Base-by-base conservation (phyloP, 306 rosid genomes). In the Gillenia trifoliata region DNA sequence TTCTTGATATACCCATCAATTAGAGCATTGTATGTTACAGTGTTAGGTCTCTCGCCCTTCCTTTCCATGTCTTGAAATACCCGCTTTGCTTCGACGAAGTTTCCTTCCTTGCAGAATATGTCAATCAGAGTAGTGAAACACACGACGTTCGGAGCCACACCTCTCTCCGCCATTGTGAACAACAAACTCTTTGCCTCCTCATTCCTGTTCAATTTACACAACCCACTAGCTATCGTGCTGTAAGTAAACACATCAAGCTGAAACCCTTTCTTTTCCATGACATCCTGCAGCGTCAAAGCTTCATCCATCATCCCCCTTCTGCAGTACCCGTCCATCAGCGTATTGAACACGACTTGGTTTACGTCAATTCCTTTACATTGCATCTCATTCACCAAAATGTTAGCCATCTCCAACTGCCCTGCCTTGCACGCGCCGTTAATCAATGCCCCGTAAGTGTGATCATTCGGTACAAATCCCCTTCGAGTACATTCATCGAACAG, bases 81-180 rank as follows among this genome's bases (percentile, higher is more conserved):
- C 81, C 85, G 69, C 61, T 78, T 88, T 28, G 96, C 97, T 78
- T 89, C 93, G 29, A 55, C 88, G 65, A 93, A 74, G 84, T 89
- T 81, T 57, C 96, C 93, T 86, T 93, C 97, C 84, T 93, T 88
- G 85, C 98, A 86, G 80, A 79, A 84, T 76, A 89, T 89, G 80
- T 88, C 96, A 70, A 93, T 80, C 82, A 88, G 81, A 36, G 70
- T 85, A 73, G 89, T 85, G 77, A 80, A 89, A 23, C 83, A 85
- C 73, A 91, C 92, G 30, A 74, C 63, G 64, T 86, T 89, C 3
- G 87, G 89, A 70, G 84, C 65, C 72, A 88, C 87, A 41, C 92
- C 96, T 64, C 73, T 83, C 69, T 89, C 97, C 38, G 28, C 87
- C 98, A 91, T 91, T 69, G 83, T 69, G 68, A 75, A 66, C 80